Evolutionary conservation across 2,329 filamentous ascomycete species (phyloP).

Genomic region (Trichoderma sp.): DNA sequence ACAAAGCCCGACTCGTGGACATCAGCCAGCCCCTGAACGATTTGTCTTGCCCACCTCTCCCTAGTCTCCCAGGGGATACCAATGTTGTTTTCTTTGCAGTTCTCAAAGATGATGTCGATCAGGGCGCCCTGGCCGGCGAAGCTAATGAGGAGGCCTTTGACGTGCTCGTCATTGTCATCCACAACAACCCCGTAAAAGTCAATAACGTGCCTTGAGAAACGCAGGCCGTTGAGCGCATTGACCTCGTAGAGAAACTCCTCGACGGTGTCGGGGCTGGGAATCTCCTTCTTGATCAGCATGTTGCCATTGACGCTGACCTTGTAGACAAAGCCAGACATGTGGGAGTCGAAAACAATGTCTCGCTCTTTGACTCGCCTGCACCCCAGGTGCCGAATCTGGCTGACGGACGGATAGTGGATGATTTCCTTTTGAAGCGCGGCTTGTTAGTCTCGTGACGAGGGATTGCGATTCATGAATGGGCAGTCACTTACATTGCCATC

Average conservation of each 20-base stretch:
- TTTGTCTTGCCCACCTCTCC: slow-evolving; percentile 87
- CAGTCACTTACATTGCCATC: slow-evolving; percentile 68
- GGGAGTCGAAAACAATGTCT: slow-evolving; percentile 79
- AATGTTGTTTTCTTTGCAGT: slow-evolving; percentile 56
- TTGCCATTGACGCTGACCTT: slow-evolving; percentile 71
- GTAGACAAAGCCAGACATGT: slow-evolving; percentile 97
- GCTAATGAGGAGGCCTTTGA: slow-evolving; percentile 87
- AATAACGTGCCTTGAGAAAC: slow-evolving; percentile 73
- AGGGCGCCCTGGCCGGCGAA: slow-evolving; percentile 85
- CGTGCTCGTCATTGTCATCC: slow-evolving; percentile 76
- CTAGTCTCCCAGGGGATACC: slow-evolving; percentile 66
- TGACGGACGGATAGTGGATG: slow-evolving; percentile 75
- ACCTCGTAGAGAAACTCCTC: slow-evolving; percentile 98
- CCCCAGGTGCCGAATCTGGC: slow-evolving; percentile 70
- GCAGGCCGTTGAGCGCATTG: slow-evolving; percentile 82
- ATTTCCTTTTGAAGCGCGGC: slow-evolving; percentile 58
- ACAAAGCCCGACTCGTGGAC: slow-evolving; percentile 97
- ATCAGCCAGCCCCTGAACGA: slow-evolving; percentile 82
- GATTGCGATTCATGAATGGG: no score
- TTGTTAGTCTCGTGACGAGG: background rate
- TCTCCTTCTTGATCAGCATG: slow-evolving; percentile 93
- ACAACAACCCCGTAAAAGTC: slow-evolving; percentile 84
- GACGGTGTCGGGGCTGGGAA: slow-evolving; percentile 89
- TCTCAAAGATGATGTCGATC: slow-evolving; percentile 87
- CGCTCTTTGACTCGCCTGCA: slow-evolving; percentile 67